Conservation (phyloP, 108 stramenopile genomes). For the Fragilaria crotonensis region DNA sequence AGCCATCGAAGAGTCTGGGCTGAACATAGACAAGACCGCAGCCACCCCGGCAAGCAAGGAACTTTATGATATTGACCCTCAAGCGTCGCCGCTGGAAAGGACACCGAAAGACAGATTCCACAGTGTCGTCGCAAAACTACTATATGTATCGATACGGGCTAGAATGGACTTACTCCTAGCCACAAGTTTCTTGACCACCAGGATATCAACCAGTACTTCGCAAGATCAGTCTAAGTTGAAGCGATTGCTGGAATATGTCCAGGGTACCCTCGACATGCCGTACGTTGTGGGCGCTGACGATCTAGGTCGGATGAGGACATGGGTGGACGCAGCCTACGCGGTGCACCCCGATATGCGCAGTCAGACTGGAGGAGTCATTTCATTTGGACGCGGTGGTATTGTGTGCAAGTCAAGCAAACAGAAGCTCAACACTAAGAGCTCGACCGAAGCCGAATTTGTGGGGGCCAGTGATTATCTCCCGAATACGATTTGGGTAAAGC, state of each 20-base stretch:
- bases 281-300: slow-evolving; percentile 11
- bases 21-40: slow-evolving; percentile 6
- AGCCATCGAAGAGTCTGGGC: slow-evolving; percentile 10
- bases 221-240: slow-evolving; percentile 38
- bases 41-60: slow-evolving; percentile 22
- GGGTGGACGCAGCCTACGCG: slow-evolving; percentile 40
- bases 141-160: slow-evolving; percentile 14
- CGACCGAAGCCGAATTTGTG: too few species aligned
- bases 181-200: slow-evolving; percentile 35
- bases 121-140: slow-evolving; percentile 8
- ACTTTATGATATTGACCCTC: slow-evolving; percentile 25
- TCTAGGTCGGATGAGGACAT: slow-evolving; percentile 23
- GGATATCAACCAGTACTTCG: slow-evolving; percentile 21
- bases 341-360: slow-evolving; percentile 40
- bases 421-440: too few species aligned
- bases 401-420: too few species aligned
- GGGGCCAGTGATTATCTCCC: too few species aligned
- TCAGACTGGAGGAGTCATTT: slow-evolving; percentile 38
- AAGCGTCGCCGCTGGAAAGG: background rate
- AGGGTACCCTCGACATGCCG: slow-evolving; percentile 13
- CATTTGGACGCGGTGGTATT: too few species aligned
- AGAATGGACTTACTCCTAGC: slow-evolving; percentile 16
- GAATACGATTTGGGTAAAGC: too few species aligned
- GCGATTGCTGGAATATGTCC: slow-evolving; percentile 30
- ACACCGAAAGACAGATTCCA: background rate